Base-by-base conservation (phyloP, 2,329 filamentous ascomycete species). In the Colletotrichum filicis region DNA sequence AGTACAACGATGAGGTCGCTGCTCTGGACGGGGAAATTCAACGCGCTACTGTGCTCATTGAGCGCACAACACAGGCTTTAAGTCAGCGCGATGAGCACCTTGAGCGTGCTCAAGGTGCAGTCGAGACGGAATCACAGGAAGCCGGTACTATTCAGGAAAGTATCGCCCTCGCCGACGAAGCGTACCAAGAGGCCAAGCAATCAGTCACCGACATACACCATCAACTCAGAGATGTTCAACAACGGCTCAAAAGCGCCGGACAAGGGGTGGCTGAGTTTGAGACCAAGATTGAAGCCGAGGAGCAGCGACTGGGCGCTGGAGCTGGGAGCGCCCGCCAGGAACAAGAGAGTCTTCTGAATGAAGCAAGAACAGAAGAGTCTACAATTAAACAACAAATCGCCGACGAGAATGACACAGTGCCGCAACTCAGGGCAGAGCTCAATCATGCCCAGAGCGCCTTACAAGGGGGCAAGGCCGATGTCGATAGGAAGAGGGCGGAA, bases 281-380 rank as follows among this genome's bases (percentile, higher is more conserved):
- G 72, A 76, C 74, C 2, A 86, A 87, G 59, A 90, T 92, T 62
- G 78, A 79, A 3, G 84, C 86, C 4, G 92, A 94, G 79, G 85
- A 89, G 76, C 80, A 84, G 60, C 91, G 92, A 4, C 86, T 98
- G 8, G 87, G 90, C 56, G 88, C 91, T 57, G 88, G 90, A 2
- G 92, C 93, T 76, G 94, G 95, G 49, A 93, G 93, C 30, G 90
- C 89, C 28, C 90, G 93, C 82, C 82, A 59, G 84, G 81, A 86
- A 42, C 87, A 90, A 5, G 71, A 74, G 53, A 35, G 30, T 24
- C 52, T 57, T 19, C 24, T 71, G 37, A 72, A 63, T 3, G 79
- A 79, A 28, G 79, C 77, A 14, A 75, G 78, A 49, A 71, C 65
- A 26, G 75, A 77, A 52, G 72, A 68, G 42, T 55, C 35, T 22